phyloP scores from a whole-genome alignment of 495 filamentous ascomycete genomes.

The Articulospora tetracladia region DNA sequence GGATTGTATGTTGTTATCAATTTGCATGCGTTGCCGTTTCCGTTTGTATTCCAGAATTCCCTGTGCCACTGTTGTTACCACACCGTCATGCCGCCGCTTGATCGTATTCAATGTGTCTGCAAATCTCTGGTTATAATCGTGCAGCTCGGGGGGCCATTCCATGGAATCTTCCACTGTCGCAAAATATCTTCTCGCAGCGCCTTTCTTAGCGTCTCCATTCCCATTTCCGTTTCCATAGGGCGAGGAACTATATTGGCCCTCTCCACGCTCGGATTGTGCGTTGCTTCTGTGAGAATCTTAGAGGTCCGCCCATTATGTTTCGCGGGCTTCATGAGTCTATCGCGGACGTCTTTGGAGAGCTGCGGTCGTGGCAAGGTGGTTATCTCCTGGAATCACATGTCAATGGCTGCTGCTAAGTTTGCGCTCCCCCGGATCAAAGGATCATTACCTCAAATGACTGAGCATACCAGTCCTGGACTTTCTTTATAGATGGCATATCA shows the following conservation, averaged over 20 bases:
- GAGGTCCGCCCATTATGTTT: slow-evolving; percentile 55
- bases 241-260: slow-evolving; percentile 84
- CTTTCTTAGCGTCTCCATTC: slow-evolving; percentile 47
- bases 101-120: slow-evolving; percentile 81
- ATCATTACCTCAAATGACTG: slow-evolving; percentile 92
- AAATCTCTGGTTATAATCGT: slow-evolving; percentile 91
- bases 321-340: slow-evolving; percentile 70
- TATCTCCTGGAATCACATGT: slow-evolving; percentile 66
- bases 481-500: slow-evolving; percentile 96
- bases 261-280: slow-evolving; percentile 82
- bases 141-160: slow-evolving; percentile 92
- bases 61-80: slow-evolving; percentile 93
- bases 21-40: slow-evolving; percentile 93
- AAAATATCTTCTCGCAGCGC: slow-evolving; percentile 73
- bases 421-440: neutral
- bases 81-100: slow-evolving; percentile 92
- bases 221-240: slow-evolving; percentile 41
- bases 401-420: slow-evolving; percentile 24
- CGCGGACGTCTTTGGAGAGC: slow-evolving; percentile 71
- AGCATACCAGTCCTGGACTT: slow-evolving; percentile 96
- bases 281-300: slow-evolving; percentile 73
- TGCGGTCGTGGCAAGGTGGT: slow-evolving; percentile 75
- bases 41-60: slow-evolving; percentile 98
- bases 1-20: slow-evolving; percentile 91
- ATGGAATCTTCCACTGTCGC: slow-evolving; percentile 81